These are phyloP conservation scores for Phaseolus coccineus DNA, from an alignment of 331 rosid species.

Conservation along the genomic window DNA sequence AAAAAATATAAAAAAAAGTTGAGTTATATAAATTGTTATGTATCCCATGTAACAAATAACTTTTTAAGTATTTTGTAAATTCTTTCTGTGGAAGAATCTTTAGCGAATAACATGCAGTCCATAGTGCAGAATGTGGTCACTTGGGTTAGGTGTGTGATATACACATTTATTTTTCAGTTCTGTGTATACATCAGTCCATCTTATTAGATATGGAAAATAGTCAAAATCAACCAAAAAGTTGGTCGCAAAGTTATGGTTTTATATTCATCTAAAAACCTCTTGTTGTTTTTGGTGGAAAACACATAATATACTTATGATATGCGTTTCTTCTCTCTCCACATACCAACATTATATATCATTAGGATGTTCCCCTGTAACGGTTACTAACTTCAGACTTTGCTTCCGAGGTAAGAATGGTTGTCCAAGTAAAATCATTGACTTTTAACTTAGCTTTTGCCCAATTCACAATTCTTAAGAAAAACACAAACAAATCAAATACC, in stretches of 20 bases:
- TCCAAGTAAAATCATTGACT: slow-evolving; percentile 28
- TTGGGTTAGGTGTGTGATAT: slow-evolving; percentile 50
- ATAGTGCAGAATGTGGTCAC: slow-evolving; percentile 51
- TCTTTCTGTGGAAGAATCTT: not conserved
- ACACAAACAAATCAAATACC: not conserved
- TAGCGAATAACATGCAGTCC: not conserved
- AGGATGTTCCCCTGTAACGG: slow-evolving; percentile 30
- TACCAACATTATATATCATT: slow-evolving; percentile 11
- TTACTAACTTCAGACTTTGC: slow-evolving; percentile 38
- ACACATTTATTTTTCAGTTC: not conserved
- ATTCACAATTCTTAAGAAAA: slow-evolving; percentile 26
- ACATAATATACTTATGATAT: slow-evolving; percentile 7
- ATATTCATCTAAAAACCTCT: not conserved
- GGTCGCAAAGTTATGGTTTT: not conserved
- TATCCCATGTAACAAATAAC: too few relatives aligned
- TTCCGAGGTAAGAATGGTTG: slow-evolving; percentile 40
- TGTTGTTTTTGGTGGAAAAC: not conserved
- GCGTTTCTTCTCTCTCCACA: slow-evolving; percentile 26
- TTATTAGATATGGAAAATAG: not conserved
- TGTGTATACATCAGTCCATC: not conserved
- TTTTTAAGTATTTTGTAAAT: not conserved
- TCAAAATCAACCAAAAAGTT: slow-evolving; percentile 21
- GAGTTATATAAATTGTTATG: too few relatives aligned
- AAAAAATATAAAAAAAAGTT: too few relatives aligned
- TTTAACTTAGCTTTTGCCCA: not conserved